Conservation (phyloP, 2,329 filamentous ascomycete genomes). For the Coniochaeta sp. region DNA sequence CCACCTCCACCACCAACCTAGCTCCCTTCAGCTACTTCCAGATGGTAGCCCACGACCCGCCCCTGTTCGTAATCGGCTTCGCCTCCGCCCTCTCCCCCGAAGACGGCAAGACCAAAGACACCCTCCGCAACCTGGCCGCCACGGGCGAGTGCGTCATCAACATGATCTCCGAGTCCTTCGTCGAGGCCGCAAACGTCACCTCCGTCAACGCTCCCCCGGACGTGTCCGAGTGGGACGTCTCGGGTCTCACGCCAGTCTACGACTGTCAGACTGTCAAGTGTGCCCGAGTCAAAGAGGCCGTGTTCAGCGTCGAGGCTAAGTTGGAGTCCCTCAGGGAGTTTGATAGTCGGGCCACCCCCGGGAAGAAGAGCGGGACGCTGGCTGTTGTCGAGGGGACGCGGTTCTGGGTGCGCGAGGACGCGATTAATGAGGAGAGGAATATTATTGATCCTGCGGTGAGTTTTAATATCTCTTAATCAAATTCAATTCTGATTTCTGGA, state of each 20-base stretch:
- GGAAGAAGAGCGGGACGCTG: constrained; percentile 67
- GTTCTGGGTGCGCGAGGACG: constrained; percentile 88
- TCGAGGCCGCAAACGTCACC: constrained; percentile 83
- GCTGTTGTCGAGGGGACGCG: constrained; percentile 74
- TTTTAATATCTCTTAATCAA: constrained; percentile 8
- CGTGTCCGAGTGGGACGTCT: constrained; percentile 70
- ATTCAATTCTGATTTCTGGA: not conserved
- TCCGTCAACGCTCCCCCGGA: constrained; percentile 72
- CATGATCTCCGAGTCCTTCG: constrained; percentile 74
- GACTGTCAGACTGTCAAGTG: constrained; percentile 58
- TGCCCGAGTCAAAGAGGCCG: constrained; percentile 70
- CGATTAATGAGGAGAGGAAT: constrained; percentile 69
- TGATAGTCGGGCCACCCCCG: constrained; percentile 61
- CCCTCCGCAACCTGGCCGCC: constrained; percentile 64
- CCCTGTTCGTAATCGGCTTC: constrained; percentile 63
- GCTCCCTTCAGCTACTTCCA: constrained; percentile 86
- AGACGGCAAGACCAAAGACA: constrained; percentile 59
- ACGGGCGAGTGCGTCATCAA: constrained; percentile 76
- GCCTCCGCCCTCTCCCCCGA: constrained; percentile 30
- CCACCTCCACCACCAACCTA: constrained; percentile 62
- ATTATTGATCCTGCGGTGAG: constrained; percentile 63
- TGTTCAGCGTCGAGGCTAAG: constrained; percentile 77
- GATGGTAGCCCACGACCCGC: constrained; percentile 78
- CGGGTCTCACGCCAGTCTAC: constrained; percentile 63
- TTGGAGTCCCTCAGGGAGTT: constrained; percentile 70